Percentiles rank a stretch among this genome's conserved stretches.
Conservation (phyloP, 108 stramenopile species). For the Cyclotella cryptica region DNA sequence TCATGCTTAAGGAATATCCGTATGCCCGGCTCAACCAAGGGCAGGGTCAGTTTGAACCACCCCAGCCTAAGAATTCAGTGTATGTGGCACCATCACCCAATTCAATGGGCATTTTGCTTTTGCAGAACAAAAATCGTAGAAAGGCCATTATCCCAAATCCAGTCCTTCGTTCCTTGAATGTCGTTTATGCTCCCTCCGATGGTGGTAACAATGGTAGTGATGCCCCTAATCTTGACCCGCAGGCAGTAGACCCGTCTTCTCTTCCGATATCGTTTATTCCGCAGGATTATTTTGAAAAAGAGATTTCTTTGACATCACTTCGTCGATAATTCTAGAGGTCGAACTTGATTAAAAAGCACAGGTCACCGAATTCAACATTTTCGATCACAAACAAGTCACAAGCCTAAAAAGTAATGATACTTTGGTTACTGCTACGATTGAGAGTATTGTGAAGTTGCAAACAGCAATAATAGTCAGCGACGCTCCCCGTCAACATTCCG, state of each 20-base stretch:
- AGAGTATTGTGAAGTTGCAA: not conserved
- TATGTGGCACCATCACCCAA: slow-evolving; percentile 81
- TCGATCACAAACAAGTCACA: too few relatives aligned
- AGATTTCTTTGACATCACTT: slow-evolving; percentile 49
- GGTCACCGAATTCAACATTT: too few relatives aligned
- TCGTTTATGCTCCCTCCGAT: slow-evolving; percentile 74
- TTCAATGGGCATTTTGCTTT: slow-evolving; percentile 83
- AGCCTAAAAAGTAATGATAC: too few relatives aligned
- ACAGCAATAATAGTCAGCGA: not conserved
- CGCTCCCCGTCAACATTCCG: not conserved
- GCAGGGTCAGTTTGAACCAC: slow-evolving; percentile 83
- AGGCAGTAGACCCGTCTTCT: slow-evolving; percentile 68
- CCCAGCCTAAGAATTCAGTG: slow-evolving; percentile 71
- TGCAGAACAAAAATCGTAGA: slow-evolving; percentile 61
- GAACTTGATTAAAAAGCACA: not conserved
- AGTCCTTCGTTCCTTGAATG: slow-evolving; percentile 67
- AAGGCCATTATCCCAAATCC: slow-evolving; percentile 64
- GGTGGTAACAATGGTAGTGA: slow-evolving; percentile 23
- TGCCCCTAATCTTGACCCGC: slow-evolving; percentile 23
- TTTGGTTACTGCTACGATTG: not conserved
- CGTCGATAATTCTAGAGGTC: slow-evolving; percentile 8
- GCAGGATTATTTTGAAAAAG: slow-evolving; percentile 56
- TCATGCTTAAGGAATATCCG: slow-evolving; percentile 60
- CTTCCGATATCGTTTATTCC: slow-evolving; percentile 61
- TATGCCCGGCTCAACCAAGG: slow-evolving; percentile 80